phyloP scores from a whole-genome alignment of 2,329 filamentous ascomycete genomes.

The Ceratocystis colombiana region DNA sequence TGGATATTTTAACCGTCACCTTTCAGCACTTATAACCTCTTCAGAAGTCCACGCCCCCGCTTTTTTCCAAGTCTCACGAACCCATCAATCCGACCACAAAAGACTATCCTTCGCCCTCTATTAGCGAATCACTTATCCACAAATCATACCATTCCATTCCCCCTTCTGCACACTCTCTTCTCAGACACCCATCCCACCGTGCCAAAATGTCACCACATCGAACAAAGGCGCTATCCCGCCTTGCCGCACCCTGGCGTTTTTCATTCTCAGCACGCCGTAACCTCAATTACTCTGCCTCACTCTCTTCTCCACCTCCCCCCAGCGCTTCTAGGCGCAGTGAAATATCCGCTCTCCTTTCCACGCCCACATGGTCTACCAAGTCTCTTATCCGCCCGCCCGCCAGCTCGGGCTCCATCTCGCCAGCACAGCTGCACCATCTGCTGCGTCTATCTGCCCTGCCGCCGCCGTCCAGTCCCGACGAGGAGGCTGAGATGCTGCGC shows the following conservation, averaged over 20 bases:
- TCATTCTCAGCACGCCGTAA: not conserved
- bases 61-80: no score
- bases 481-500: constrained; percentile 60
- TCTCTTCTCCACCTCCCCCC: constrained; percentile 27
- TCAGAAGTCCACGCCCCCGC: accelerated
- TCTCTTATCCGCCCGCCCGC: constrained; percentile 48
- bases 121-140: no score
- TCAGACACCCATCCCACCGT: no score
- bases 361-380: constrained; percentile 74
- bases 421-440: constrained; percentile 66
- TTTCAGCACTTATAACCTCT: no score
- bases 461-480: constrained; percentile 48
- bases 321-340: constrained; percentile 27
- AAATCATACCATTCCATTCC: no score
- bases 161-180: no score
- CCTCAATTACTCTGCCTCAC: not conserved
- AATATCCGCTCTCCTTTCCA: constrained; percentile 46
- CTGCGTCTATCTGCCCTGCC: constrained; percentile 84
- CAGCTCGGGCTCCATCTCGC: constrained; percentile 42
- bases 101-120: no score
- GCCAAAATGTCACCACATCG: no score
- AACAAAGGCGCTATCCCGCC: not conserved
- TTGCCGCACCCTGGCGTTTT: not conserved
- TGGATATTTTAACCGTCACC: no score
- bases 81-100: no score